Percentiles rank a stretch among this genome's conserved stretches.
Evolutionary conservation across 306 rosid species (phyloP).

Genomic region (Pachyrhizus erosus): DNA sequence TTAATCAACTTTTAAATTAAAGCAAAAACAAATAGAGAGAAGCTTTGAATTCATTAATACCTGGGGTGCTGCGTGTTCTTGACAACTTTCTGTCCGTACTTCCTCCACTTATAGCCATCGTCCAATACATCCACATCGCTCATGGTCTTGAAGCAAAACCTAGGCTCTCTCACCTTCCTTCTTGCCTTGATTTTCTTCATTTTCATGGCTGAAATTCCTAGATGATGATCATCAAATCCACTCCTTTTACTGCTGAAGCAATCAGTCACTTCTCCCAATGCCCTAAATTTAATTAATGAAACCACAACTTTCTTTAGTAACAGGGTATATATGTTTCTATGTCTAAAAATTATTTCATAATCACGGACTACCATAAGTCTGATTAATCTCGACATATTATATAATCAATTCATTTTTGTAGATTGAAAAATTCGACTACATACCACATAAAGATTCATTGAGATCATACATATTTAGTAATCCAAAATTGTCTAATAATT

Average conservation of each 20-base stretch:
- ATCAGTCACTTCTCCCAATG: constrained; percentile 68
- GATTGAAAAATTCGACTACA: too few species aligned
- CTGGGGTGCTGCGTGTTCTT: constrained; percentile 99
- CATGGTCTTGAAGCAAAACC: constrained; percentile 98
- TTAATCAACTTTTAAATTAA: constrained; percentile 39
- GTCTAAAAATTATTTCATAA: too few species aligned
- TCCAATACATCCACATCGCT: constrained; percentile 97
- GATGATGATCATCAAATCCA: constrained; percentile 49
- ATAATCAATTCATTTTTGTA: too few species aligned
- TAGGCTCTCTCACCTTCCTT: constrained; percentile 95
- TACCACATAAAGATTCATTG: too few species aligned
- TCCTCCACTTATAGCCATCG: constrained; percentile 99
- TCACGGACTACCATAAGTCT: too few species aligned
- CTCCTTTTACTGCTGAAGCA: constrained; percentile 60
- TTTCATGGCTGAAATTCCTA: constrained; percentile 75
- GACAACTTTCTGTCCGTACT: constrained; percentile 98
- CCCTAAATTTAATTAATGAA: constrained; percentile 50
- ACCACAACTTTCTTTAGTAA: not conserved
- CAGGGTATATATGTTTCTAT: not conserved
- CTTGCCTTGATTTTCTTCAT: constrained; percentile 93
- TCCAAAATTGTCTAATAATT: too few species aligned
- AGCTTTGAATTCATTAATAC: constrained; percentile 44
- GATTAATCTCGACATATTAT: too few species aligned
- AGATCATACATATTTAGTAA: too few species aligned
- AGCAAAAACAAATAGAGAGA: constrained; percentile 25